phyloP scores from a whole-genome alignment of 106 monocot genomes.

The Allium fistulosum region DNA sequence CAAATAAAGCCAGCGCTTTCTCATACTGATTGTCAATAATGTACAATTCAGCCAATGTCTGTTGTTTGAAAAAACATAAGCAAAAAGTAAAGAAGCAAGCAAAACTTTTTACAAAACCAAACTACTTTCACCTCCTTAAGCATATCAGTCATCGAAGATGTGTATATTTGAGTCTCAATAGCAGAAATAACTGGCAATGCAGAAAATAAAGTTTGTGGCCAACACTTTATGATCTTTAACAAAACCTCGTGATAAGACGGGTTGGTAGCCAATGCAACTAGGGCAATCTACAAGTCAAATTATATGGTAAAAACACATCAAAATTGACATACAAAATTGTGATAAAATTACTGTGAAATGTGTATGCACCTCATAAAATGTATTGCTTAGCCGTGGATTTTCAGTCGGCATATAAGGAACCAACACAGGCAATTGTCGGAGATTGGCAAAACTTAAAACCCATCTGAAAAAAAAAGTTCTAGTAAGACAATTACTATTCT shows the following conservation, averaged over 20 bases:
- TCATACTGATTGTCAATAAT: conserved; percentile 79
- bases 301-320: conserved; percentile 4
- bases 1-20: conserved; percentile 74
- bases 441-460: conserved; percentile 98
- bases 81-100: background rate
- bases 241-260: conserved; percentile 82
- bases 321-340: background rate
- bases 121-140: conserved; percentile 71
- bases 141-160: conserved; percentile 64
- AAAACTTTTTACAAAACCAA: background rate
- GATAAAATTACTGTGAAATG: background rate
- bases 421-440: conserved; percentile 90
- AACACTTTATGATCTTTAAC: conserved; percentile 69
- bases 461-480: conserved; percentile 44
- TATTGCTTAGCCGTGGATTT: conserved; percentile 81
- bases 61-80: conserved; percentile 3
- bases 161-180: conserved; percentile 81
- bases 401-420: conserved; percentile 93
- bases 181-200: conserved; percentile 88
- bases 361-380: conserved; percentile 78
- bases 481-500: background rate
- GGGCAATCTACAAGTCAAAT: conserved; percentile 62
- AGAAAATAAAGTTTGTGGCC: conserved; percentile 79
- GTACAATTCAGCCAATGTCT: conserved; percentile 94
- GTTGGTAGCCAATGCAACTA: conserved; percentile 89